Evolutionary conservation across 805 yeast species (phyloP), one percentile per base, ranked within the genome.

Genomic region (Kazachstania viticola): DNA sequence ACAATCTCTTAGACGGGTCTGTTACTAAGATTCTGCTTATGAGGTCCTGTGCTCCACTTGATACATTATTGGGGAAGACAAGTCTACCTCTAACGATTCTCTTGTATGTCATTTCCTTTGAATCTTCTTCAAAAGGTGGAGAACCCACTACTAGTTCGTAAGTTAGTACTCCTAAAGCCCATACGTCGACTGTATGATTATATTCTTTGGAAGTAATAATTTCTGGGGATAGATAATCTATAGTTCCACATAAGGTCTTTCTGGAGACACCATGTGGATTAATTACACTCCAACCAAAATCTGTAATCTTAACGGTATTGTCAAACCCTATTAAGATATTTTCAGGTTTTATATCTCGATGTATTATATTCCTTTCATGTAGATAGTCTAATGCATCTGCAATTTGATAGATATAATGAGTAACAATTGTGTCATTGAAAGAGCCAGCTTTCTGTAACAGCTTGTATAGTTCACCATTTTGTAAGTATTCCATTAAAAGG

Each of bases 201-300:
- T 88, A 91, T 9, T 75, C 80, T 44, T 71, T 75, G 1, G 81
- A 75, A 39, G 79, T 91, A 5, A 88, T 82, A 80, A 91, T 77
- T 58, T 88, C 98, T 6, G 98, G 98, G 0, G 97, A 93, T 12
- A 91, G 58, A 46, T 88, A 88, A 56, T 91, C 97, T 25, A 88
- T 62, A 0, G 98, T 91, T 0, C 98, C 97, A 57, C 97, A 91
- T 62, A 91, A 70, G 0, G 97, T 88, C 12, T 74, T 65, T 46
- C 95, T 62, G 39, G 71, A 69, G 0, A 65, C 58, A 0, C 69
- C 58, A 1, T 73, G 72, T 0, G 80, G 68, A 42, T 74, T 75
- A 6, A 46, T 40, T 3, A 87, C 88, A 34, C 94, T 79, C 96
- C 96, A 88, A 11, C 98, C 98, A 53, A 91, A 88, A 58, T 88